phyloP scores from a whole-genome alignment of 192 early-diverging fungal species.

The Coemansia sp. region DNA sequence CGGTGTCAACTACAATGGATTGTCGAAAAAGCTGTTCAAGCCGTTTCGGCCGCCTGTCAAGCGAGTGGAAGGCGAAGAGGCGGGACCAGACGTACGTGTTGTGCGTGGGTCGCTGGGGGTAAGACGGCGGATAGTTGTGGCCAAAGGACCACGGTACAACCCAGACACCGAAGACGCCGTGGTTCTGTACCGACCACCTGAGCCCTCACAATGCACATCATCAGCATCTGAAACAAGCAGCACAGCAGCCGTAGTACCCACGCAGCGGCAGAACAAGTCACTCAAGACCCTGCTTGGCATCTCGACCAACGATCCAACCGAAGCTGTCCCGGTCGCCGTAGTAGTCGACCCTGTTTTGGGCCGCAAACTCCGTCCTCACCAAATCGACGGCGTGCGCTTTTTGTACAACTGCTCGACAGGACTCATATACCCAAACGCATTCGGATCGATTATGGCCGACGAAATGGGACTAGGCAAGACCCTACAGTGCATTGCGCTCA shows the following conservation, averaged over 20 bases:
- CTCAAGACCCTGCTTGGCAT: constrained; percentile 56
- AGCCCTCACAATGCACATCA: constrained; percentile 27
- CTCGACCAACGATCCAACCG: constrained; percentile 14
- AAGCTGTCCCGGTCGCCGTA: constrained; percentile 58
- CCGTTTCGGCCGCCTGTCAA: constrained; percentile 47
- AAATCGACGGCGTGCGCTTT: constrained; percentile 95
- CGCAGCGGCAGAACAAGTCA: constrained; percentile 30
- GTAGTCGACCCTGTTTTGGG: constrained; percentile 87
- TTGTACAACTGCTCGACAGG: constrained; percentile 94
- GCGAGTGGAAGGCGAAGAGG: constrained; percentile 2
- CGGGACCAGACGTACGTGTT: neutral
- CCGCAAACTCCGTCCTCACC: constrained; percentile 88
- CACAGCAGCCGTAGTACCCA: neutral
- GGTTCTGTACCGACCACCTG: constrained; percentile 76
- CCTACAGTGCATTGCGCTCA: constrained; percentile 86
- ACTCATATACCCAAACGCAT: constrained; percentile 65
- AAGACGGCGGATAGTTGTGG: constrained; percentile 50
- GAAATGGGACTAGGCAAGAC: constrained; percentile 95
- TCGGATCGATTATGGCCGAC: constrained; percentile 99
- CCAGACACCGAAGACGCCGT: constrained; percentile 81
- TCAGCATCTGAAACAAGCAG: neutral
- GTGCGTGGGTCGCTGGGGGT: constrained; percentile 55
- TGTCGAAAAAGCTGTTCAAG: constrained; percentile 49
- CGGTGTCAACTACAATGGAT: constrained; percentile 52
- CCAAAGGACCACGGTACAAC: constrained; percentile 72